Base-by-base conservation (phyloP, 768 basidiomycete species). In the Filobasidium wieringae region DNA sequence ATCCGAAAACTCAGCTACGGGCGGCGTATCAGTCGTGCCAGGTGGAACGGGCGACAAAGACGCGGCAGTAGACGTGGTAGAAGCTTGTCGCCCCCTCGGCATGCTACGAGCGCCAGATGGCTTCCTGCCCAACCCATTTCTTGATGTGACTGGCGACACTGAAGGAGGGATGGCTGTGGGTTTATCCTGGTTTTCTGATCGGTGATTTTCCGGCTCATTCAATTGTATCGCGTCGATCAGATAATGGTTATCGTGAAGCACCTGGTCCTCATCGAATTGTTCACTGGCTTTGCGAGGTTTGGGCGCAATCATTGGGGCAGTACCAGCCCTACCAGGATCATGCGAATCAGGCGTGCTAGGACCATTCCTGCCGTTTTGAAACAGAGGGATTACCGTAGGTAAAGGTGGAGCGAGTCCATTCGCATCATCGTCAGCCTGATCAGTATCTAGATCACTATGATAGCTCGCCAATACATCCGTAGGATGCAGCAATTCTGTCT, bases 41-140 rank as follows among this genome's bases (percentile, higher is more conserved):
- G 49, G 15, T 47, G 15, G 22, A 1, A 53, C 53, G 15, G 51
- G 24, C 22, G 51, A 39, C 41, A 58, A 29, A 11, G 57, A 43
- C 2, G 26, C 50, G n/a, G 19, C 29, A 12, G 51, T 27, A 2
- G 60, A 58, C 12, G 53, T 34, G 17, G 34, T 22, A 14, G 63
- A 58, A 8, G 47, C 49, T 33, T 64, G 63, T 34, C 60, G 36
- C 19, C 39, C 40, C 0, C 68, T 63, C 3, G 72, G 72, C 27
- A 63, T 63, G 5, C 69, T 69, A 40, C 72, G 57, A 37, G 72
- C 72, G 0, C 72, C 72, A 17, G 72, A 73, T 2, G 72, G 72
- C 58, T 73, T 73, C 27, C 72, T 51, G 12, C 72, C 72, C 7
- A 73, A 58, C 15, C 37, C 15, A 36, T 22, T 32, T 60, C 67